Evolutionary conservation across 2,329 filamentous ascomycete genomes (phyloP), one percentile per base, ranked within the genome.

Genomic region (Macrophomina pseudophaseolina): DNA sequence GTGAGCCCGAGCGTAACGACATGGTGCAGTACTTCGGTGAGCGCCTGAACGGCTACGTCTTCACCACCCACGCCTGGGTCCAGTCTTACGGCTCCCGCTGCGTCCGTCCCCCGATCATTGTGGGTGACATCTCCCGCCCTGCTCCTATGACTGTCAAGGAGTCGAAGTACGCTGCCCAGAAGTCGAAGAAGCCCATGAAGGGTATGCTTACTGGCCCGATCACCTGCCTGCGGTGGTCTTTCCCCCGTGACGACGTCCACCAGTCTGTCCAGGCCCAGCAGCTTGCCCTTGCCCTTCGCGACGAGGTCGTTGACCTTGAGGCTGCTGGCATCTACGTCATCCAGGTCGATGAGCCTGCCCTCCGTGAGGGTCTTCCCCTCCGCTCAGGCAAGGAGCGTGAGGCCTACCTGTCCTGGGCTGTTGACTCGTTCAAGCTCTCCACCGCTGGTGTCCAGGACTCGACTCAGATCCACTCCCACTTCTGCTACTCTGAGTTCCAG

Each of bases 401-500:
- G 80, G 92, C 92, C 78, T 99, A 99, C 89, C 90, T 99, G 74
- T 86, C 91, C 75, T 99, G 95, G 95, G 95, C 95, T 69, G 95
- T 99, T 77, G 90, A 97, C 85, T 93, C 94, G 75, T 99, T 99
- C 93, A 93, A 92, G 81, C 92, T 99, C 73, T 90, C 94, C 72
- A 96, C 94, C 75, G 90, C 93, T 69, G 95, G 93, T 81, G 94
- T 99, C 69, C 85, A 93, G 84, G 93, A 99, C 83, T 92, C 91
- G 68, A 99, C 95, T 73, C 95, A 99, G 88, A 97, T 99, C 82
- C 95, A 99, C 91, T 97, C 94, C 71, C 95, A 99, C 88, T 99
- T 99, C 92, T 99, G 95, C 84, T 99, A 99, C 90, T 98, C 95
- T 64, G 95, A 99, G 88, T 99, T 99, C 92, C 95, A 99, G 86